Conservation (phyloP, 331 rosid genomes). For the Acacia pycnantha region DNA sequence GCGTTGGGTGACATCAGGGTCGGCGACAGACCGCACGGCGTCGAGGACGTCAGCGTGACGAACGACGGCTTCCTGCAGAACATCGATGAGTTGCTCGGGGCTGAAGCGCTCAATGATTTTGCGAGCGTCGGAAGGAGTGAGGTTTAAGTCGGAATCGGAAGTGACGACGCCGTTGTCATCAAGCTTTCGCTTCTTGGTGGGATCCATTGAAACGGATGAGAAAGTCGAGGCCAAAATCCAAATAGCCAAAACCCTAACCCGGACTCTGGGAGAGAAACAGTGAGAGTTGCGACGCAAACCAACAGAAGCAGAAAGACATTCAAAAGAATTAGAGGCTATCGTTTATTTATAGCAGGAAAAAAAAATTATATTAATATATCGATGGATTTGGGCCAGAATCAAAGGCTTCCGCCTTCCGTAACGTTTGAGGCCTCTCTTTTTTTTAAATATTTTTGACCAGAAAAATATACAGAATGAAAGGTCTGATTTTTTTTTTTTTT, state of each 20-base stretch:
- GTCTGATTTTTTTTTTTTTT: no score
- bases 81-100: constrained; percentile 65
- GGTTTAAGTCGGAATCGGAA: constrained; percentile 40
- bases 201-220: constrained; percentile 51
- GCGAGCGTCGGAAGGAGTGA: constrained; percentile 66
- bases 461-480: neutral
- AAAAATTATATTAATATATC: neutral
- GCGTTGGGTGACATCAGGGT: constrained; percentile 73
- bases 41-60: constrained; percentile 76
- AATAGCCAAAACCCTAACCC: constrained; percentile 24
- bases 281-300: neutral
- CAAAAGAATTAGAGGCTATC: accelerated
- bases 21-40: constrained; percentile 65
- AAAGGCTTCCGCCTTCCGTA: neutral
- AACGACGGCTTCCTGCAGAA: constrained; percentile 59
- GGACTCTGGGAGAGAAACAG: neutral
- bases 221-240: neutral
- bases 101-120: constrained; percentile 71
- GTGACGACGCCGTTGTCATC: constrained; percentile 70
- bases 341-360: neutral
- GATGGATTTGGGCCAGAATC: neutral
- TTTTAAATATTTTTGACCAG: neutral
- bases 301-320: neutral
- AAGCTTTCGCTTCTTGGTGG: constrained; percentile 73
- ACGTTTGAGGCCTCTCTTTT: neutral